A percentile compares a stretch with the other conserved stretches of the same genome.
phyloP scores from a whole-genome alignment of 352 stramenopile species.

The Globisporangium canariense region DNA sequence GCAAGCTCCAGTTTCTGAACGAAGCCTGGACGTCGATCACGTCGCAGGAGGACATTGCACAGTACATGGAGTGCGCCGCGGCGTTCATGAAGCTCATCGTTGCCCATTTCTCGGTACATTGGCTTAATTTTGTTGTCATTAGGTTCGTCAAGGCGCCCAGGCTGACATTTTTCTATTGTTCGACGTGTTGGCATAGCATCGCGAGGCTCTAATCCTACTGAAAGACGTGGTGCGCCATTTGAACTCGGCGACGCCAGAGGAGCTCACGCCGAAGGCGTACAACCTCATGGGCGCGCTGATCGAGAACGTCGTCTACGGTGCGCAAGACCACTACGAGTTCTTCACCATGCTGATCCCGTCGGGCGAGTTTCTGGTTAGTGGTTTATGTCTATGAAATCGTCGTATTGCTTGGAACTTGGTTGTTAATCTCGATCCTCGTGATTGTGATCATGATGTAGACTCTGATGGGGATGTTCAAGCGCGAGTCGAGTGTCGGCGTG shows the following conservation, averaged over 20 bases:
- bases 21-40: conserved; percentile 83
- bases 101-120: conserved; percentile 66
- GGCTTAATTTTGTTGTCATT: not conserved
- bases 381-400: not conserved
- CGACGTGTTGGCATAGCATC: conserved; percentile 28
- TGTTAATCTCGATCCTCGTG: not conserved
- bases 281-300: conserved; percentile 70
- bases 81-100: conserved; percentile 86
- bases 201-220: conserved; percentile 81
- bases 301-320: conserved; percentile 72
- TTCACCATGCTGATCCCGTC: conserved; percentile 79
- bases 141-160: not conserved
- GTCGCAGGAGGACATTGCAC: conserved; percentile 56
- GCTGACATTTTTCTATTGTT: not conserved
- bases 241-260: conserved; percentile 50
- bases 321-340: conserved; percentile 63
- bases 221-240: conserved; percentile 84
- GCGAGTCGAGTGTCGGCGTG: conserved; percentile 71
- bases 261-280: conserved; percentile 62
- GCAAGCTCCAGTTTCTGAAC: conserved; percentile 81
- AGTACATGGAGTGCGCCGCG: conserved; percentile 82
- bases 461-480: conserved; percentile 87
- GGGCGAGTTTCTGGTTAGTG: conserved; percentile 55
- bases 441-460: conserved; percentile 21
- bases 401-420: not conserved